These are phyloP conservation scores for Suillus hirtellus DNA, from an alignment of 768 basidiomycete genomes.

Conservation along the genomic window DNA sequence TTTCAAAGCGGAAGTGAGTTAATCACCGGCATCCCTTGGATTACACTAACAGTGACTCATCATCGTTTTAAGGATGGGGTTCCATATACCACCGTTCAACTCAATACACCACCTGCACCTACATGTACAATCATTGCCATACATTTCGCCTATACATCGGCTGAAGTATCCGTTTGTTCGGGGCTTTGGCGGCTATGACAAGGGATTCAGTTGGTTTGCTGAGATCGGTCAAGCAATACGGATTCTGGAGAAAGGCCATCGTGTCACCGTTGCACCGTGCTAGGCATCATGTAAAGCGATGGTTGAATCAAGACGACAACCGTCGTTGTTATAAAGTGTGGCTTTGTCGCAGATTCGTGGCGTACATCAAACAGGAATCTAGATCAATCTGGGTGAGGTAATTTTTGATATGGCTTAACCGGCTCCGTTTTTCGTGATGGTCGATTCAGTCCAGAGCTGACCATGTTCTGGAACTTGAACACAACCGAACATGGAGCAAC, in stretches of 20 bases:
- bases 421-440: neutral
- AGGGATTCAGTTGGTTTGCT: conserved; percentile 75
- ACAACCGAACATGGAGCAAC: neutral
- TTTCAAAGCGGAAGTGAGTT: conserved; percentile 47
- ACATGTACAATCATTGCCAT: conserved; percentile 72
- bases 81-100: conserved; percentile 80
- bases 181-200: conserved; percentile 44
- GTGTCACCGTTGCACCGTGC: conserved; percentile 48
- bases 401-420: neutral
- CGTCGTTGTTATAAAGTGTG: no score
- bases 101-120: conserved; percentile 74
- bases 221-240: conserved; percentile 59
- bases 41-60: neutral
- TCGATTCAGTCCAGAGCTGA: neutral
- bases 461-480: neutral
- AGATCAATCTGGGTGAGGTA: neutral
- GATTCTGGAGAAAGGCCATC: conserved; percentile 56
- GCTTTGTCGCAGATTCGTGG: neutral
- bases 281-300: conserved; percentile 8
- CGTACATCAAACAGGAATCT: neutral
- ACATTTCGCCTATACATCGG: conserved; percentile 39
- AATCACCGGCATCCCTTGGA: neutral
- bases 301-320: neutral
- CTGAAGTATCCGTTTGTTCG: conserved; percentile 50
- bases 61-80: conserved; percentile 57